Evolutionary conservation across 768 basidiomycete genomes (phyloP), one percentile per base, ranked within the genome.

Genomic region (Auricularia sp.): DNA sequence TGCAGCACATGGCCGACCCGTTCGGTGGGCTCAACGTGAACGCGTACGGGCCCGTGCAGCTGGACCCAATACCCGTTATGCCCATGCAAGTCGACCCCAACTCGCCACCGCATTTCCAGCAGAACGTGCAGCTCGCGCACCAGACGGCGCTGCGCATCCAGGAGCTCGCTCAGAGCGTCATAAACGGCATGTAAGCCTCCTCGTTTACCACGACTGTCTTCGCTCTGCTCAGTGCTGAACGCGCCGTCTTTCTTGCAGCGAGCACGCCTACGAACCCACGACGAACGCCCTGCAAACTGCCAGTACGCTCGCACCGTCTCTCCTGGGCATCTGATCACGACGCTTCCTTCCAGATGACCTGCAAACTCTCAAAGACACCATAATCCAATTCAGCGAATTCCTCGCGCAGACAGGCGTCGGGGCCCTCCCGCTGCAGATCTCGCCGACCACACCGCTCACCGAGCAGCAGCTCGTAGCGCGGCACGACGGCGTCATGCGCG

Each of bases 341-440:
- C 21, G 47, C 6, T 51, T 42, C 7, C 23, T 18, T 23, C 14
- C 23, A 59, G 56, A 21, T 23, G 56, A 59, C 33, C 12, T 59
- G 23, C 29, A 29, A 29, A 29, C 56, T 6, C 56, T 59, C 8
- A 59, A 59, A 14, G 29, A 23, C 1, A 59, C 29, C 16, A 21
- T 59, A 4, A 7, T 59, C 56, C 11, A 35, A 5, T 59, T 59
- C 29, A 23, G 18, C 56, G 56, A 29, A 3, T 34, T 29, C 56
- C 56, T 59, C 56, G 56, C 34, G 7, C 56, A 59, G 56, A 59
- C 56, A 10, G 56, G 56, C 34, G 56, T 59, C 56, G 56, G 56
- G 10, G 56, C 29, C 7, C 56, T 59, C 16, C 56, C 56, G 29
- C 34, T 59, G 7, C 8, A 35, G 7, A 35, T 8, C 11, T 14